These are phyloP conservation scores for Senecio squalidus DNA, from an alignment of 140 eudicot genomes.

Conservation along the genomic window DNA sequence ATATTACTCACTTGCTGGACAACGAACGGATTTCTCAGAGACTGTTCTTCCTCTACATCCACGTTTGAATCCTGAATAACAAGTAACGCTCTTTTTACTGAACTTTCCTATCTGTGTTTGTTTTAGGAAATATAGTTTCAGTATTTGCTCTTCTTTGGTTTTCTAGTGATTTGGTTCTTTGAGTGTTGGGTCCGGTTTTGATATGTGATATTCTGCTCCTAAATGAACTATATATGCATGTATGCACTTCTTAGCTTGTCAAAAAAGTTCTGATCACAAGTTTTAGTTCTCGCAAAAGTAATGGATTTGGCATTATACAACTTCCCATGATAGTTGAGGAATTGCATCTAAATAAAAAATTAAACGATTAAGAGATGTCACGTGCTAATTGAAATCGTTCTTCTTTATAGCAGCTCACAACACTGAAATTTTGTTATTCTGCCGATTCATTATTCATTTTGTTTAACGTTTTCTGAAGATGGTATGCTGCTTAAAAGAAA, in stretches of 20 bases:
- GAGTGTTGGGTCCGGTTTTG: neutral
- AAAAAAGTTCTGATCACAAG: neutral
- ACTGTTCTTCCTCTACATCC: slow-evolving; percentile 34
- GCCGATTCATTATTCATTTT: slow-evolving; percentile 5
- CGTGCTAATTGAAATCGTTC: neutral
- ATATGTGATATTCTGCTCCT: neutral
- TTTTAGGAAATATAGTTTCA: neutral
- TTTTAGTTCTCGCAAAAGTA: slow-evolving; percentile 1
- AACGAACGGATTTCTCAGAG: slow-evolving; percentile 30
- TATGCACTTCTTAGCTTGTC: neutral
- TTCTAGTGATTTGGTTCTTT: neutral
- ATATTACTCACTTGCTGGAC: slow-evolving; percentile 40
- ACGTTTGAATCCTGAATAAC: slow-evolving; percentile 11
- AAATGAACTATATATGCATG: neutral
- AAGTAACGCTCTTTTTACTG: slow-evolving; percentile 5
- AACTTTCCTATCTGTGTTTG: slow-evolving; percentile 6
- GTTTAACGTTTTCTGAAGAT: slow-evolving; percentile 4
- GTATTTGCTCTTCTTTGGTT: neutral
- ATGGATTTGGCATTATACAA: neutral
- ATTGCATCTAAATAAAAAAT: neutral
- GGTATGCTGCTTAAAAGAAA: slow-evolving; percentile 7
- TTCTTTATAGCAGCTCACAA: neutral
- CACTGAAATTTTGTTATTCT: slow-evolving; percentile 2
- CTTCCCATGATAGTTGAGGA: neutral
- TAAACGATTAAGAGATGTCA: neutral